Evolutionary conservation across 352 stramenopile species (phyloP), one percentile per base, ranked within the genome.

Genomic region (Pythium dissimile): DNA sequence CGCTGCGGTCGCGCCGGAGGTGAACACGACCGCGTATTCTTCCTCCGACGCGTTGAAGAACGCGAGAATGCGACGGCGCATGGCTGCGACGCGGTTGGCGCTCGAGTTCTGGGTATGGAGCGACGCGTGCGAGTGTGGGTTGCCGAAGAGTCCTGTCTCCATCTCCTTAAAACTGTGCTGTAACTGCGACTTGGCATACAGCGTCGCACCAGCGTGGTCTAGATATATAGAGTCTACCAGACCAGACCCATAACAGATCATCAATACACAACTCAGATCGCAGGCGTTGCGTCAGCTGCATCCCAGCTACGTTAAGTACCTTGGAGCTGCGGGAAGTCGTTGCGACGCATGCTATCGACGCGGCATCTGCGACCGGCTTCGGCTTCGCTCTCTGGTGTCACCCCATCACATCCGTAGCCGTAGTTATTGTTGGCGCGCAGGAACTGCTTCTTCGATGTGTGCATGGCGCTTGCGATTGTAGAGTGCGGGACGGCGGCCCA

Each of bases 21-120:
- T 96, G 67, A 96, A 95, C 18, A 96, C 70, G 15, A 96, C 50
- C 34, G 76, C 67, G 61, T 93, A 93, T 27, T 92, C 74, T 30
- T 84, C 65, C n/a, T 85, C 73, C 15, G 58, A 71, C 2, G 81
- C 78, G 23, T 73, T 66, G 62, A 94, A 91, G 59, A 93, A 89
- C 8, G 41, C 42, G 26, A 94, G 54, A n/a, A 87, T 58, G n/a
- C 75, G 70, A 8, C 69, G 71, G 21, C 73, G 67, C 11, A 84
- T 67, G 13, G 43, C 39, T 8, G 81, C 78, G 16, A 96, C 63
- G 34, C 56, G 70, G 18, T 51, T 71, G 26, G 47, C 65, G 8
- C 78, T 89, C 5, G 79, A 77, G 6, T 59, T 61, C 16, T 71
- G 54, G 6, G 72, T 39, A 11, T 58, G 48, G 13, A 32, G 28